Percentiles rank a stretch among this genome's conserved stretches.
Conservation (phyloP, 2,329 filamentous ascomycete genomes). For the Aspergillus sp. region DNA sequence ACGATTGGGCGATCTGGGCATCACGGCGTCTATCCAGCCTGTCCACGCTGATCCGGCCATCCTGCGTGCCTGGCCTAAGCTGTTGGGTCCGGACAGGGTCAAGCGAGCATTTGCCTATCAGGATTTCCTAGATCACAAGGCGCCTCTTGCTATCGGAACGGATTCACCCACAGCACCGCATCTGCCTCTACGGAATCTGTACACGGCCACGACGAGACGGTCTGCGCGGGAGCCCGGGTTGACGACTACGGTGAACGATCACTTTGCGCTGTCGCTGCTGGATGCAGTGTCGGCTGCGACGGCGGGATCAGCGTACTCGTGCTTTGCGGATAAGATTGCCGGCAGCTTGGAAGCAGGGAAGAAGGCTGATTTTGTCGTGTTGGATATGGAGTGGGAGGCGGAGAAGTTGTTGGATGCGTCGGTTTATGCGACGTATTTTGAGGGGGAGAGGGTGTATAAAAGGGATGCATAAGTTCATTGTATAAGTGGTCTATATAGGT, state of each 20-base stretch:
- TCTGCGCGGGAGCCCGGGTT: constrained; percentile 36
- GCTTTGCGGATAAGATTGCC: constrained; percentile 36
- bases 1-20: constrained; percentile 41
- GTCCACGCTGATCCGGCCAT: constrained; percentile 41
- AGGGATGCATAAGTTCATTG: neutral
- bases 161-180: constrained; percentile 47
- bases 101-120: constrained; percentile 47
- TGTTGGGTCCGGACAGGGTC: constrained; percentile 40
- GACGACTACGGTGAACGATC: constrained; percentile 34
- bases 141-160: constrained; percentile 42
- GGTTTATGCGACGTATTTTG: constrained; percentile 41
- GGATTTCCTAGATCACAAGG: constrained; percentile 41
- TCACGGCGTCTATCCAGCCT: constrained; percentile 37
- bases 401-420: constrained; percentile 34
- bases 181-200: constrained; percentile 41
- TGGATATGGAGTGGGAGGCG: constrained; percentile 37
- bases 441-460: constrained; percentile 27
- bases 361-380: constrained; percentile 40
- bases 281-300: constrained; percentile 43
- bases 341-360: constrained; percentile 37
- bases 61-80: constrained; percentile 41
- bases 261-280: constrained; percentile 37
- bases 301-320: constrained; percentile 40
- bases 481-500: neutral
- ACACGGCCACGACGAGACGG: constrained; percentile 46